A percentile compares a stretch with the other conserved stretches of the same genome.
These are phyloP conservation scores for Leucosporidium yakuticum DNA, from an alignment of 768 basidiomycete genomes.

Conservation along the genomic window DNA sequence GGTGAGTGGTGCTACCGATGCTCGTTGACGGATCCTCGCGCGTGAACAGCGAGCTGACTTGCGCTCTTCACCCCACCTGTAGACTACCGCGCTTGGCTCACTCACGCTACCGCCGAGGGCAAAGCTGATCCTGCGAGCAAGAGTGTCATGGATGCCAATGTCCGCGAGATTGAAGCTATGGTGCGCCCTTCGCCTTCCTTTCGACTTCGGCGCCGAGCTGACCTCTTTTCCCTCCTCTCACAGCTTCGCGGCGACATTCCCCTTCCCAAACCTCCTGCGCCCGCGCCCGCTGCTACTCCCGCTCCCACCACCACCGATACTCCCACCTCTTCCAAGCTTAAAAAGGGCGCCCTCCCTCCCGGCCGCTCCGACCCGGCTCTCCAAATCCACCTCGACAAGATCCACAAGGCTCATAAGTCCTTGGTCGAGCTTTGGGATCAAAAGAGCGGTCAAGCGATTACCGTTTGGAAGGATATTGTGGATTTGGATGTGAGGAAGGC, in stretches of 20 bases:
- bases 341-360: neutral
- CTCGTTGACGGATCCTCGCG: too few species aligned
- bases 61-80: neutral
- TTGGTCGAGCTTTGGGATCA: neutral
- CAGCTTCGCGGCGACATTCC: neutral
- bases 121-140: neutral
- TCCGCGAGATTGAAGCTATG: neutral
- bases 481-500: neutral
- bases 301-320: neutral
- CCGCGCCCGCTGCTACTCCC: neutral
- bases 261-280: neutral
- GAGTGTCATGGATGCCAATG: neutral
- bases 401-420: neutral
- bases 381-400: neutral
- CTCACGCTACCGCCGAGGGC: neutral
- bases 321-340: neutral
- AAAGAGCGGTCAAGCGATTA: neutral
- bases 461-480: neutral
- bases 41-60: neutral
- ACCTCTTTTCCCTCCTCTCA: neutral
- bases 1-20: slow-evolving; percentile 44
- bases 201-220: neutral
- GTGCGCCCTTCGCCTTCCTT: neutral
- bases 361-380: neutral
- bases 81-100: slow-evolving; percentile 13